Base-by-base conservation (phyloP, 176 grass and related monocot genomes). In the Phoenix roebelenii region DNA sequence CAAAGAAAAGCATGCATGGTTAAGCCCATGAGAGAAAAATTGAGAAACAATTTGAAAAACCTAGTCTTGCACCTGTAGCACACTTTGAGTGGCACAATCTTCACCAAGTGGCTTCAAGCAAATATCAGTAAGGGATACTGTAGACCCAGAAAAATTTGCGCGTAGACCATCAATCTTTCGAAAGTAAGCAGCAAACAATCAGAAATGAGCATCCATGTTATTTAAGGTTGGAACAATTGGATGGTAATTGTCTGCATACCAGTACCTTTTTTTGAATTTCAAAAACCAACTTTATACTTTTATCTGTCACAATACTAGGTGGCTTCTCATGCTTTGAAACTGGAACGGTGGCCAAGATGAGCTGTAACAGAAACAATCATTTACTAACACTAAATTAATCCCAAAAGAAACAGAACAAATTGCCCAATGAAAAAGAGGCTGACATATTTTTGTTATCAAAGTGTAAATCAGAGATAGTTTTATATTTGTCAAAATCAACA, bases 71-170 rank as follows among this genome's bases (percentile, higher is more conserved):
- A 97, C 93, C 93, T 97, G 93, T 74, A 97, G 70, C 75, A 97
- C 63, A 80, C 93, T 97, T 79, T 97, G 93, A 69, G 87, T 88
- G 65, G 93, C 93, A 85, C 93, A 97, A 59, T 77, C 73, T 52
- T 88, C 78, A 57, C 81, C 72, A 61, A 97, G 87, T 58, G 93
- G 93, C 59, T 88, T 97, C 80, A 97, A 75, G 63, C 93, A 97
- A 55, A 97, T 88, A 70, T 97, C 93, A 66, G 70, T 74, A 59
- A 97, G 76, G 26, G 81, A 79, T 64, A 92, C 73, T 60, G 57
- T 73, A 23, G 76, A 81, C 60, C 93, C 93, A 70, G 87, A 88
- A 88, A 91, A 92, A 83, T 88, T 97, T 76, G 73, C 84, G 16
- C 55, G 87, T 72, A 92, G 81, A 80, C 73, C 82, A 74, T 92